Percentiles rank a stretch among this genome's conserved stretches.
phyloP scores from a whole-genome alignment of 2,329 filamentous ascomycete species.

The Amauroascus verrucosus region DNA sequence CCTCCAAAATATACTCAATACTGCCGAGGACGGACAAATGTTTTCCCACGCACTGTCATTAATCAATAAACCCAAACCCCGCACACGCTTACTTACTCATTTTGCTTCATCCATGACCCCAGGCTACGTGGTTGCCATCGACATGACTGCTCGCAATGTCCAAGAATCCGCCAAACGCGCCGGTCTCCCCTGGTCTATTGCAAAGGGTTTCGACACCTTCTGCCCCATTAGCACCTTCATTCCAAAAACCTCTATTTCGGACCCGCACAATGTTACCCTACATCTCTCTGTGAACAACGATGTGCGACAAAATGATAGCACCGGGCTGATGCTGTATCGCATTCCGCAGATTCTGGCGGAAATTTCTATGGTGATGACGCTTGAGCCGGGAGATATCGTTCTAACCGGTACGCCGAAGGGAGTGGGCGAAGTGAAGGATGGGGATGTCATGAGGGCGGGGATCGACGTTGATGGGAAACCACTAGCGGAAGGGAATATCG shows the following conservation, averaged over 20 bases:
- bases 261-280: conserved; percentile 81
- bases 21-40: background rate
- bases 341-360: conserved; percentile 81
- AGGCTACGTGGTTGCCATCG: conserved; percentile 85
- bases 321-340: conserved; percentile 85
- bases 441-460: conserved; percentile 78
- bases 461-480: conserved; percentile 71
- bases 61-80: background rate
- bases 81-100: background rate
- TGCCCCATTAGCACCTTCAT: conserved; percentile 76
- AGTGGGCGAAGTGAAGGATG: conserved; percentile 73
- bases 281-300: conserved; percentile 75
- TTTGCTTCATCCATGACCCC: background rate
- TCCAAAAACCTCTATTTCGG: conserved; percentile 63
- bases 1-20: background rate
- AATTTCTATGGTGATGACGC: conserved; percentile 88
- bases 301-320: conserved; percentile 72
- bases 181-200: conserved; percentile 89
- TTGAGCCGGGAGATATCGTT: conserved; percentile 84
- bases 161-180: conserved; percentile 97
- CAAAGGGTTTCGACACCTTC: conserved; percentile 98
- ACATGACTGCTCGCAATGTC: conserved; percentile 93
- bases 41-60: background rate
- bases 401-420: conserved; percentile 97
- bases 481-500: conserved; percentile 71